These are phyloP conservation scores for Eucalyptus virginea DNA, from an alignment of 345 rosid genomes.

Conservation along the genomic window DNA sequence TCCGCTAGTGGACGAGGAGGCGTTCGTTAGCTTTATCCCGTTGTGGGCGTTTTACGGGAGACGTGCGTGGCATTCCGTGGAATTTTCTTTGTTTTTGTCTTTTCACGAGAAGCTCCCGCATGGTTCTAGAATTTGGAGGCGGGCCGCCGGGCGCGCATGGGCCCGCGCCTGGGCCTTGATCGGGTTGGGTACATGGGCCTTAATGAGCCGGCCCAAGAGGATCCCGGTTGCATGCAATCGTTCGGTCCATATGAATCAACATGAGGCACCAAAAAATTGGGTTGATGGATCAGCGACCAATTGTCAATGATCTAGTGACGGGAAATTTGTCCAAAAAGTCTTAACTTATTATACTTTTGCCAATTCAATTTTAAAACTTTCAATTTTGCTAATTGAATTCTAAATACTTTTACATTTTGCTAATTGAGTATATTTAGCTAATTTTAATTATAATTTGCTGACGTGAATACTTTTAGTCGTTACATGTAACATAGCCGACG, in stretches of 20 bases:
- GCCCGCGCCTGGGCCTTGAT: background rate
- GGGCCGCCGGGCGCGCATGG: background rate
- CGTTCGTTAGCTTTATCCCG: background rate
- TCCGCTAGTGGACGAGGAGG: background rate
- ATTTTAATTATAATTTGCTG: no score
- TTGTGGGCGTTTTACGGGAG: background rate
- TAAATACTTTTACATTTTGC: no score
- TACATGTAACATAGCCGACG: rapidly evolving
- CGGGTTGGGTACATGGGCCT: background rate
- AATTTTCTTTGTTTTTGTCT: background rate
- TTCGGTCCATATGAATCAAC: background rate
- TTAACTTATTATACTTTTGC: rapidly evolving
- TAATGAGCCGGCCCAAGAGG: background rate
- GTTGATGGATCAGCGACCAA: background rate
- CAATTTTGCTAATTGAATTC: rapidly evolving
- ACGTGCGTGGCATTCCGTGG: background rate
- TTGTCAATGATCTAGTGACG: no score
- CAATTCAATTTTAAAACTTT: rapidly evolving
- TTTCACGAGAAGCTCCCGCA: background rate
- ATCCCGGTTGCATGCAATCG: rapidly evolving
- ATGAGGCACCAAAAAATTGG: background rate
- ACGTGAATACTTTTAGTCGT: rapidly evolving
- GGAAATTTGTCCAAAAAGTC: no score
- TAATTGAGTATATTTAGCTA: no score
- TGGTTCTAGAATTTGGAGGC: background rate